Conservation (phyloP, 441 rosid species). For the Gossypium davidsonii region DNA sequence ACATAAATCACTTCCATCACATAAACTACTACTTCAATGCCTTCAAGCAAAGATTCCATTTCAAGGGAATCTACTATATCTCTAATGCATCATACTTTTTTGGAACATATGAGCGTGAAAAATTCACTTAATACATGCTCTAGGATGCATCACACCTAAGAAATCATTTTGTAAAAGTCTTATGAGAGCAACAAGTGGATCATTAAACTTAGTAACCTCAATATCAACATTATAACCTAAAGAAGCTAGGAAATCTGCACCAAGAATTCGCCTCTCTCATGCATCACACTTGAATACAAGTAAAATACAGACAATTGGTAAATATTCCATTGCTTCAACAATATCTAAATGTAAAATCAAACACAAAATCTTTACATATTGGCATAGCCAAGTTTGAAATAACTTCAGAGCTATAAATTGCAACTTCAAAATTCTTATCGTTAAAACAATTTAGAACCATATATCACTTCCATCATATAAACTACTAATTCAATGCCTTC, state of each 20-base stretch:
- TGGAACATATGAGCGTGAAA: neutral
- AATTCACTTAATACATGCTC: neutral
- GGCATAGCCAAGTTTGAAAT: neutral
- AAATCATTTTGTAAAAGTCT: neutral
- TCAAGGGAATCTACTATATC: neutral
- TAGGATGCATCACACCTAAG: neutral
- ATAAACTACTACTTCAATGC: neutral
- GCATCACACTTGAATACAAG: no score
- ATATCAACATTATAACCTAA: neutral
- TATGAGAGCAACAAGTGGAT: neutral
- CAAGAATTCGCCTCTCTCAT: no score
- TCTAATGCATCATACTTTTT: neutral
- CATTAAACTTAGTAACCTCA: neutral
- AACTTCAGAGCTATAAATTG: neutral
- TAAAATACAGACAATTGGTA: no score
- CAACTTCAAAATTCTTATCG: neutral
- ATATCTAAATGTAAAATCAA: neutral
- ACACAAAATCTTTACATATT: neutral
- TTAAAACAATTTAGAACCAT: neutral
- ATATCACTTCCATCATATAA: neutral
- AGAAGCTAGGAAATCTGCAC: neutral
- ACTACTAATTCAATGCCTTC: no score
- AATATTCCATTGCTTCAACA: neutral
- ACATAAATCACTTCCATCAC: neutral
- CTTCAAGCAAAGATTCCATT: neutral